Percentiles rank a stretch among this genome's conserved stretches.
These are phyloP conservation scores for Rhinocladiella similis DNA, from an alignment of 2,329 filamentous ascomycete species.

Conservation along the genomic window DNA sequence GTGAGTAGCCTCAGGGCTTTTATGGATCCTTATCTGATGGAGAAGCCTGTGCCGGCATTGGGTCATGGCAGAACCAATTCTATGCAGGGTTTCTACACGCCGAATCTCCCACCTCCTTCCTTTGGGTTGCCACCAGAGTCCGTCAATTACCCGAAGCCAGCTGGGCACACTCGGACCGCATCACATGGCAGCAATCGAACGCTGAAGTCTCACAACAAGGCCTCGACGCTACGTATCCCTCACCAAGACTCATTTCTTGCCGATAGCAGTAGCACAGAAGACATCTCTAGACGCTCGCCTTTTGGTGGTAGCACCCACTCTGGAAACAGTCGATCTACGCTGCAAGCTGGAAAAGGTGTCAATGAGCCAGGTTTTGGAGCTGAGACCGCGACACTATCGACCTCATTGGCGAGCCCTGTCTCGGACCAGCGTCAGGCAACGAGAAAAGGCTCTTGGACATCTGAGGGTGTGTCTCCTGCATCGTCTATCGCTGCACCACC, in stretches of 20 bases:
- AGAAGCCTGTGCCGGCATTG: constrained; percentile 27
- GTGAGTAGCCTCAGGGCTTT: constrained; percentile 80
- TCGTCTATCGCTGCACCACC: constrained; percentile 4
- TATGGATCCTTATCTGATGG: constrained; percentile 77
- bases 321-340: constrained; percentile 24
- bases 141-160: constrained; percentile 1
- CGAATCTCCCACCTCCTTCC: constrained; percentile 15
- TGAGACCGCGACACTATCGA: constrained; percentile 10
- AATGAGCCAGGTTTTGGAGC: constrained; percentile 12
- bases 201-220: constrained; percentile 16
- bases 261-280: constrained; percentile 34
- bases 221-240: constrained; percentile 21
- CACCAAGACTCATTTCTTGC: constrained; percentile 34
- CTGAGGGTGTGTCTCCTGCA: constrained; percentile 14
- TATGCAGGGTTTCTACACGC: constrained; percentile 26
- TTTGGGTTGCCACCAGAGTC: constrained; percentile 13
- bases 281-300: constrained; percentile 19
- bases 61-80: constrained; percentile 24
- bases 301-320: constrained; percentile 19
- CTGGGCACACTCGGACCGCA: constrained; percentile 13
- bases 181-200: constrained; percentile 23
- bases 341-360: constrained; percentile 2
- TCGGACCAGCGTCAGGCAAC: constrained; percentile 8
- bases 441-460: constrained; percentile 22
- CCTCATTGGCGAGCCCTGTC: constrained; percentile 10